Evolutionary conservation across 2,329 filamentous ascomycete species (phyloP), one percentile per base, ranked within the genome.

Genomic region (Aspergillus quadrilineatus): DNA sequence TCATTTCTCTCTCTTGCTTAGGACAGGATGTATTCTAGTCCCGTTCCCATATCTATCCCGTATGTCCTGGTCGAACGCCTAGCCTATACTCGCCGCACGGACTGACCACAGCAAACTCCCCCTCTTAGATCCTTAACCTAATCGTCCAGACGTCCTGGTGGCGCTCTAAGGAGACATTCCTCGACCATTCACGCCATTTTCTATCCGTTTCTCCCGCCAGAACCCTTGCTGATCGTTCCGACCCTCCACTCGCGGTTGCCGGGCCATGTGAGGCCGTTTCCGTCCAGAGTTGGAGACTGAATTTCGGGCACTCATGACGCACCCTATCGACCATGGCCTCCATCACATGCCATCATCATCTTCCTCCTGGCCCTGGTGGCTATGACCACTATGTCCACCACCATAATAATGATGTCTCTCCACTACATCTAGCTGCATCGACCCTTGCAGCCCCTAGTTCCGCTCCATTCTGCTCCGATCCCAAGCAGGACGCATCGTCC

Each of bases 261-360:
- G 41, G 53, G 32, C 50, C 56, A 60, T 63, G 59, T 60, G 60
- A 63, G 58, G 42, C 54, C 50, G 30, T 53, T 52, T 39, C 45
- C 44, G 45, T 47, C 41, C 42, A 49, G 37, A 30, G 49, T 49
- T 56, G 45, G 15, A 53, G 26, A 50, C 46, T 43, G 42, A 39
- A 39, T 43, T 51, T 53, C 17, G 9, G 41, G 17, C 41, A 43
- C 56, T 57, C 50, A 60, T 62, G 57, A 53, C 53, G 47, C 34
- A 30, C 39, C 15, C 41, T 43, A 39, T 48, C 48, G 15, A 44
- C 45, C 15, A 60, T 60, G 53, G 36, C 62, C 26, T 61, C 66
- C 48, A 60, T 70, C 68, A 71, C 67, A 69, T 70, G 68, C 54
- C 60, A 60, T 60, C 62, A 53, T 56, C 56, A 60, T 55, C 50